Evolutionary conservation across 2,329 filamentous ascomycete genomes (phyloP).

Genomic region (Xylaria sp.): DNA sequence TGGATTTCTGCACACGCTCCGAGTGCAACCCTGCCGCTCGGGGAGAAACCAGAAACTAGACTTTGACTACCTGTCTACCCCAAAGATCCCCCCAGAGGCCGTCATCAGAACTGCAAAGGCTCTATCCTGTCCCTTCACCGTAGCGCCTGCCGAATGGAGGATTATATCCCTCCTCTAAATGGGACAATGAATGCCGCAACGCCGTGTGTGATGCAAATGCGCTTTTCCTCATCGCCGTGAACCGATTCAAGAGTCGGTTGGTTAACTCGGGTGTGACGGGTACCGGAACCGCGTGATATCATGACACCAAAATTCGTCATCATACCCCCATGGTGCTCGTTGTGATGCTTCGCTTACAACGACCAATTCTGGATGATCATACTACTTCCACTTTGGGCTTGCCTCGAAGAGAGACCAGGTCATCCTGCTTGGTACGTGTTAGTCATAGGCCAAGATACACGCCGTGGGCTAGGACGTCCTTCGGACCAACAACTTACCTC

Average conservation of each 20-base stretch:
- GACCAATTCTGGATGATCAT: constrained; percentile 12
- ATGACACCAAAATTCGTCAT: background rate
- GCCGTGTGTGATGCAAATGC: constrained; percentile 28
- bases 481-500: constrained; percentile 56
- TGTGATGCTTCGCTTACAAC: constrained; percentile 6
- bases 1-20: background rate
- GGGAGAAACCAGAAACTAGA: background rate
- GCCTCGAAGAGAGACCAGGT: constrained; percentile 37
- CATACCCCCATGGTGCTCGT: background rate
- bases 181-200: constrained; percentile 18
- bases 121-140: constrained; percentile 22
- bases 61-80: too few species aligned
- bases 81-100: background rate
- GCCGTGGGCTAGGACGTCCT: background rate
- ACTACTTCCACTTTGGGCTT: constrained; percentile 40
- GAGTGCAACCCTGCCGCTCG: background rate
- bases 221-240: constrained; percentile 12
- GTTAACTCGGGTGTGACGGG: background rate
- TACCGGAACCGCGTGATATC: background rate
- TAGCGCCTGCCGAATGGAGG: constrained; percentile 7
- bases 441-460: constrained; percentile 16
- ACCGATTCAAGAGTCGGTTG: background rate
- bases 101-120: constrained; percentile 12
- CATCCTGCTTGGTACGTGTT: constrained; percentile 42
- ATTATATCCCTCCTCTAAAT: constrained; percentile 11